Evolutionary conservation across 805 yeast species (phyloP).

Genomic region (Ogataea polymorpha): DNA sequence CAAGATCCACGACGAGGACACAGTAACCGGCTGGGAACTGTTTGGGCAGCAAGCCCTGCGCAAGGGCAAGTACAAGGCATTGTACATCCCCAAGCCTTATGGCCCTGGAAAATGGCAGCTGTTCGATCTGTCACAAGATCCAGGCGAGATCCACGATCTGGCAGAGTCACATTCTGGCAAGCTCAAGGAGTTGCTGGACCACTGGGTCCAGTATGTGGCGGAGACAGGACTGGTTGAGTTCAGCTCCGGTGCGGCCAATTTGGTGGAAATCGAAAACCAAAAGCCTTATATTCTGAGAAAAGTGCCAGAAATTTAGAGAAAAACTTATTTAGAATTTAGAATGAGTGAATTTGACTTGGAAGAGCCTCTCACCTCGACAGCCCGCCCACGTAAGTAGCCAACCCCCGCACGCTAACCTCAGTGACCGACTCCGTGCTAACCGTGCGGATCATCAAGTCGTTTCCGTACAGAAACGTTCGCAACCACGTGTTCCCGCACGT

Average conservation of each 20-base stretch:
- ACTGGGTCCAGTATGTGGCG: slow-evolving; percentile 52
- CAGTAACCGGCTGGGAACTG: slow-evolving; percentile 55
- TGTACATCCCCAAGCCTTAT: slow-evolving; percentile 46
- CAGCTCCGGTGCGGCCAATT: slow-evolving; percentile 4
- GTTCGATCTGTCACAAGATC: slow-evolving; percentile 36
- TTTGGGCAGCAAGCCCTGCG: slow-evolving; percentile 57
- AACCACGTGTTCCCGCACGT: slow-evolving; percentile 67
- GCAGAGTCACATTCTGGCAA: slow-evolving; percentile 40
- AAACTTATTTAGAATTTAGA: background rate
- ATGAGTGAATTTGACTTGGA: slow-evolving; percentile 37
- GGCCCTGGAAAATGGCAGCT: slow-evolving; percentile 51
- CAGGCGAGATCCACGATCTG: slow-evolving; percentile 50
- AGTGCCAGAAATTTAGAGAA: slow-evolving; percentile 1
- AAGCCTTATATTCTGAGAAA: background rate
- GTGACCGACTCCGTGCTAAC: slow-evolving; percentile 74
- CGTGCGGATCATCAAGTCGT: slow-evolving; percentile 83
- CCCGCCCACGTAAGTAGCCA: slow-evolving; percentile 52
- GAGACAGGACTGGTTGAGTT: slow-evolving; percentile 46
- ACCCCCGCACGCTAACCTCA: slow-evolving; percentile 9
- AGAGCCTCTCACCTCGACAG: slow-evolving; percentile 79
- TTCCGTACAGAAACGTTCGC: slow-evolving; percentile 84
- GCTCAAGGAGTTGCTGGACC: slow-evolving; percentile 39
- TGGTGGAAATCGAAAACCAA: background rate
- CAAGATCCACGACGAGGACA: slow-evolving; percentile 39
- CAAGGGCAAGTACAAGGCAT: slow-evolving; percentile 46